Conservation (phyloP, 2,329 filamentous ascomycete species). For the Aspergillus quadrilineatus region DNA sequence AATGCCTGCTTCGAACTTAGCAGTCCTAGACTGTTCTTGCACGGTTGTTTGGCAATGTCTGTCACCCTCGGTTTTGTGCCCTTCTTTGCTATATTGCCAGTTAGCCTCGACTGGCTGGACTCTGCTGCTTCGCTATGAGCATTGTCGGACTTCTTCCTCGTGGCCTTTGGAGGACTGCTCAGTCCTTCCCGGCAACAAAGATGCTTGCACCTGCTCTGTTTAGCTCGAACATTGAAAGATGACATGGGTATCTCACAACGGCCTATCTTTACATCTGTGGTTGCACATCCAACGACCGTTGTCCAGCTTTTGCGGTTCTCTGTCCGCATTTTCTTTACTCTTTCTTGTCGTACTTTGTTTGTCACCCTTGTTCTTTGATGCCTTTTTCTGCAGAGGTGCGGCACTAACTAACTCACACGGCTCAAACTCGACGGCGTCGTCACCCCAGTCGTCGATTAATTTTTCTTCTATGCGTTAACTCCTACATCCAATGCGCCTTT, state of each 20-base stretch:
- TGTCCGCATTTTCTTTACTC: constrained; percentile 16
- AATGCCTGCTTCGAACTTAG: background rate
- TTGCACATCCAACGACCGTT: constrained; percentile 76
- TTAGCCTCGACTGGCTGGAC: constrained; percentile 30
- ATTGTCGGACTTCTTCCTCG: constrained; percentile 23
- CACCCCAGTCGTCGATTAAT: too few species aligned
- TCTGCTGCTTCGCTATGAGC: constrained; percentile 23
- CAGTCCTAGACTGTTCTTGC: background rate
- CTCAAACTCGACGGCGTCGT: background rate
- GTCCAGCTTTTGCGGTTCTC: constrained; percentile 53
- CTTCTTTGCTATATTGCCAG: constrained; percentile 26
- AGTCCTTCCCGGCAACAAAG: constrained; percentile 70
- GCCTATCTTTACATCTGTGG: constrained; percentile 65
- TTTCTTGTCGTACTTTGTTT: constrained; percentile 13
- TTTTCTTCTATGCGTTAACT: too few species aligned
- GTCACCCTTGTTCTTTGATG: constrained; percentile 11
- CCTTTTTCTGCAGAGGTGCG: background rate
- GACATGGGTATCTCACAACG: constrained; percentile 34
- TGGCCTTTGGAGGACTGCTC: constrained; percentile 59
- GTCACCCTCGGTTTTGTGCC: background rate
- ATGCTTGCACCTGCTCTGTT: constrained; percentile 61
- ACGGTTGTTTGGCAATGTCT: background rate
- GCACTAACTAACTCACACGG: background rate
- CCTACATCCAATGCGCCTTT: too few species aligned
- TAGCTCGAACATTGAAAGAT: background rate